Percentiles rank a stretch among this genome's conserved stretches.
phyloP scores from a whole-genome alignment of 2,329 filamentous ascomycete genomes.

The Neopestalotiopsis clavispora region DNA sequence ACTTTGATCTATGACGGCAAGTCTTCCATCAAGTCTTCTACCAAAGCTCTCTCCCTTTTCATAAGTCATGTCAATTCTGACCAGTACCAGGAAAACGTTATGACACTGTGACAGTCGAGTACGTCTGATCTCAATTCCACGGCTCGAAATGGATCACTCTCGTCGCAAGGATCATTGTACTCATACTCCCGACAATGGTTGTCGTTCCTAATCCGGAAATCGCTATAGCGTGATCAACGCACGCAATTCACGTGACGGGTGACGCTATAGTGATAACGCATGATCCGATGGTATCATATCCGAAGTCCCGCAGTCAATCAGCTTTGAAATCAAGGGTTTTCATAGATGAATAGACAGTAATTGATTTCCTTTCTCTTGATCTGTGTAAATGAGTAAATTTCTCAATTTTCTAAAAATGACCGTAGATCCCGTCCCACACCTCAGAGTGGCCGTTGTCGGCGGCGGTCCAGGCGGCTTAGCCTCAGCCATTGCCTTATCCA shows the following conservation, averaged over 20 bases:
- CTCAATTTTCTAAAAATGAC: constrained; percentile 23
- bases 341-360: not conserved
- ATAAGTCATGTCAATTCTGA: constrained; percentile 23
- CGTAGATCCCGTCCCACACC: constrained; percentile 23
- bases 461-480: constrained; percentile 37
- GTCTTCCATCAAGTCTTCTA: constrained; percentile 17
- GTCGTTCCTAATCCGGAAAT: not conserved
- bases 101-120: constrained; percentile 46
- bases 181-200: not conserved
- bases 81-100: constrained; percentile 40
- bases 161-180: not conserved
- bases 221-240: constrained; percentile 20
- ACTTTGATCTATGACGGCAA: constrained; percentile 48
- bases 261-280: constrained; percentile 27
- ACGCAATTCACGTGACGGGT: constrained; percentile 34
- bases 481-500: constrained; percentile 49
- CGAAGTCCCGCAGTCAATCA: not conserved
- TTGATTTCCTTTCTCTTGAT: not conserved
- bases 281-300: not conserved
- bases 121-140: constrained; percentile 30
- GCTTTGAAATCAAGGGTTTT: not conserved
- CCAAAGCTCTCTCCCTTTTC: not conserved
- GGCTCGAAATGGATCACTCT: not conserved
- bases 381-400: not conserved
- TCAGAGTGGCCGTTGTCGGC: constrained; percentile 31